Evolutionary conservation across 305 asterid genomes (phyloP), one percentile per base, ranked within the genome.

Genomic region (Rubia peregrina): DNA sequence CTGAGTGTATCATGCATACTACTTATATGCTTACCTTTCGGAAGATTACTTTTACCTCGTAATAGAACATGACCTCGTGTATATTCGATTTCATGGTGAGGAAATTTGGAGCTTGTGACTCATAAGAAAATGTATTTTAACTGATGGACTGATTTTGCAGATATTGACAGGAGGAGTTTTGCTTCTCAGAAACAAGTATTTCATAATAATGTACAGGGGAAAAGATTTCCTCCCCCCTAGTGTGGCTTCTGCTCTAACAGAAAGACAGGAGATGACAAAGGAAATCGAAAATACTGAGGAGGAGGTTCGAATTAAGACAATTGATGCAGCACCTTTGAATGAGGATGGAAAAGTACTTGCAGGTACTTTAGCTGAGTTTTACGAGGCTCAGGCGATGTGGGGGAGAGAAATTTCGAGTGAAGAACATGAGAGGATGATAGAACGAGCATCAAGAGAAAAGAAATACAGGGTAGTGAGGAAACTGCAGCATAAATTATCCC

Each of bases 321-420:
- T 69, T 43, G 61, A 70, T 17, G 72, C 85, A 60, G 66, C 60
- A 57, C 78, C 85, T 10, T 74, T 65, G 71, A 70, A 60, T 80
- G 89, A 80, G 69, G 91, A 77, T 73, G 86, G 82, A 80, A 88
- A 77, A 75, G 87, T 91, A 61, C 78, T 79, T 70, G 97, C 87
- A 17, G 97, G 99, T 82, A 85, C 98, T 70, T 83, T 94, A 80
- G 95, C 95, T 8, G 98, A 94, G 84, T 94, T 91, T 83, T 91
- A 94, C 66, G 97, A 91, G 83, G 97, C 98, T 66, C 93, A 88
- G 84, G 89, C 91, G 11, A 88, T 85, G 73, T 91, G 99, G 99
- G 98, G 97, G 74, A 74, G 80, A 57, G 87, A 87, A 38, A 73
- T 87, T 71, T 85, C 99, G 74, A 75, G 85, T 66, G 96, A 91